Evolutionary conservation across 148 eudicot species (phyloP), one percentile per base, ranked within the genome.

Genomic region (Rhododendron vialii): DNA sequence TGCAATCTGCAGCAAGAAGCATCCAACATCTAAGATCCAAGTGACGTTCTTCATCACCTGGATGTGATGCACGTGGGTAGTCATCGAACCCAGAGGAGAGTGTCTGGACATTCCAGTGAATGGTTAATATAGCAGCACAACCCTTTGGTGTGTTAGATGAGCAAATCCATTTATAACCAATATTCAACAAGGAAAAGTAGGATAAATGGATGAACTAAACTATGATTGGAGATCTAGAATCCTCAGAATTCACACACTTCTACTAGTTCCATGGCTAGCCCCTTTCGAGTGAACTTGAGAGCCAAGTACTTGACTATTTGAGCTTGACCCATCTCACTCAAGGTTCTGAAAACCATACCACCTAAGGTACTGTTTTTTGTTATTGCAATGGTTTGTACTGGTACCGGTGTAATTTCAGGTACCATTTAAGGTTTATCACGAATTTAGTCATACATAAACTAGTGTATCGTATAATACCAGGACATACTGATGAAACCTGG

Each of bases 21-120:
- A 97, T 97, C 99, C 99, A 97, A 84, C 98, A 97, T 92, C 98
- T 94, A 85, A 97, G 98, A 87, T 97, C 99, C 93, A 97, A 78
- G 89, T 97, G 99, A 36, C 99, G 95, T 92, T 97, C 99, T 36
- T 97, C 99, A 48, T 92, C 94, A 85, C 88, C 94, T 57, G 99
- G 99, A 86, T 97, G 98, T 69, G 99, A 97, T 82, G 99, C 98
- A 83, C 99, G 99, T 80, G 99, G 99, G 90, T 97, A 97, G 86
- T 97, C 99, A 92, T 97, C 99, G 90, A 97, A 91, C 82, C 99
- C 99, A 59, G 99, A 97, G 55, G 96, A 90, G 73, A 97, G 89
- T 36, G 96, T 90, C 99, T 97, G 92, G 7, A 87, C 50, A 88
- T 78, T 87, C 75, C 86, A 84, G 51, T 57, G 80, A 28, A 75